Base-by-base conservation (phyloP, 1,284 basidiomycete species). In the Tranzscheliella williamsii region DNA sequence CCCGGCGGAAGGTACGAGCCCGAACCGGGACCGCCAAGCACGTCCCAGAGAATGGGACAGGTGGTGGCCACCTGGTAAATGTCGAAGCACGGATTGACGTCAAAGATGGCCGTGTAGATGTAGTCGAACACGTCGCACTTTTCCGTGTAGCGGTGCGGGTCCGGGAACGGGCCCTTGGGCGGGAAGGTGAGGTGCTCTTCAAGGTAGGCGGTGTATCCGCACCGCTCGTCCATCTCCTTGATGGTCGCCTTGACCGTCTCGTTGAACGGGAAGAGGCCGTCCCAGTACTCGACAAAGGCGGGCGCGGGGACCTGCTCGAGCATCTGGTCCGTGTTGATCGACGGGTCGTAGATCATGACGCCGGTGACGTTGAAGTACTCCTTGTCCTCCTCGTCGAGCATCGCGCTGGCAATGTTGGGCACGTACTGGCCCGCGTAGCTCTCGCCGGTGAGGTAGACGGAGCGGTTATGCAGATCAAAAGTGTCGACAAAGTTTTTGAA, bases 401-500 rank as follows among this genome's bases (percentile, higher is more conserved):
- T 73, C 20, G 52, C 36, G 27, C 62, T 38, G 8, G 78, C 73
- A 67, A 95, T 91, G 78, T 92, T 94, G 12, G 95, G 94, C 61
- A 97, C 93, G 81, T 90, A 97, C 81, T 96, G 92, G n/a, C 95
- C 94, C n/a, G 92, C 94, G 75, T 87, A 98, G 56, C 88, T 91
- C 81, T 73, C 69, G 21, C 73, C 73, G 0, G 70, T 75, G 24
- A 71, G 42, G 38, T 61, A 55, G 8, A 69, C 39, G 33, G 49
- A 66, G 3, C 67, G 62, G 30, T 63, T 67, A 31, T 67, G 42
- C 24, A 55, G 37, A 35, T 61, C 39, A 23, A 73, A 76, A 4
- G 63, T 70, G 11, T 53, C 45, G 40, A 46, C 66, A 43, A 67
- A 70, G 42, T 70, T 61, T 27, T 45, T 30, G 30, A 70, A 60